Evolutionary conservation across 371 early-diverging fungal species (phyloP), one percentile per base, ranked within the genome.

Genomic region (Smittium culicis): DNA sequence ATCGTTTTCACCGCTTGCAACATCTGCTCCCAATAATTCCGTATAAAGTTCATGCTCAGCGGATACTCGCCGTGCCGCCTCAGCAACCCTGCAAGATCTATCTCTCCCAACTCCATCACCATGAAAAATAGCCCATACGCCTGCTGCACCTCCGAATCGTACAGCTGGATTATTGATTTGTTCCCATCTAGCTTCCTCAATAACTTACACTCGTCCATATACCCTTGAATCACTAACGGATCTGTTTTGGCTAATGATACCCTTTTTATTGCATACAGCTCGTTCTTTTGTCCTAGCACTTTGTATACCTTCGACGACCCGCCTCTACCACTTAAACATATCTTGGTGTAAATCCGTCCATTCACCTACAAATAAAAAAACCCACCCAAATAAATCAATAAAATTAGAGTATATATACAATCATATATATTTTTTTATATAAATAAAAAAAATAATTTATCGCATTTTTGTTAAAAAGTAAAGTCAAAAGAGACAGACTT

Each of bases 51-150:
- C 57, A 88, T 70, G 54, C 87, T 82, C 67, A 89, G 74, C 0
- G 82, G 79, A 65, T 55, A 61, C 14, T 59, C 70, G 2, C 79
- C 71, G 54, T 85, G 82, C 33, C 77, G 79, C 58, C 79, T 67
- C 66, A 95, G 75, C 57, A 92, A 68, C 54, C 80, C 80, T 1
- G 88, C 89, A 45, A 99, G 73, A 68, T 97, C 96, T 8, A 88
- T 89, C 69, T 97, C 96, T 30, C 98, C 99, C 69, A 85, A 89
- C 79, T 99, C 99, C 81, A 99, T 70, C 69, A 89, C 90, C 83
- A 92, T 79, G 56, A 79, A 79, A 55, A 96, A 73, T 30, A 74
- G 67, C 33, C 84, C 82, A 45, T 79, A 75, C 66, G 78, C 74
- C 29, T 77, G 68, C 66, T 85, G 82, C 35, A 89, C 73, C 71